Evolutionary conservation across 306 rosid species (phyloP), one percentile per base, ranked within the genome.

Genomic region (Pyrus bretschneideri): DNA sequence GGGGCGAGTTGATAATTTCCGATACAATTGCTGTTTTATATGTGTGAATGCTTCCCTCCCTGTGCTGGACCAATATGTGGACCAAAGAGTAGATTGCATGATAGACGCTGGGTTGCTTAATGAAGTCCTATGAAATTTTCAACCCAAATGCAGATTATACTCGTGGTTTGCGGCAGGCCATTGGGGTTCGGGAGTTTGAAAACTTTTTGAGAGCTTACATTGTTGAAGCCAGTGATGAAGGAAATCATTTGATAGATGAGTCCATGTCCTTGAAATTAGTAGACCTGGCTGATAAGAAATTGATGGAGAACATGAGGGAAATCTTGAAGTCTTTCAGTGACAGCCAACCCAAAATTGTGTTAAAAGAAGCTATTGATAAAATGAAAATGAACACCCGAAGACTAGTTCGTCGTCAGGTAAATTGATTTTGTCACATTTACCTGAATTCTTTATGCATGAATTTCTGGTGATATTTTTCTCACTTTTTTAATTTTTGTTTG

Each of bases 141-240:
- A 83, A 78, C 74, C 80, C 30, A 30, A 84, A 84, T 80, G 89
- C 95, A 14, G 90, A 85, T 78, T 94, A 94, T 81, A 89, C 89
- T 82, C 88, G 89, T 78, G 98, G 98, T 67, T 77, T 94, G 85
- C 70, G 82, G 51, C 97, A 91, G 76, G 96, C 97, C 70, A 91
- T 94, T 73, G 97, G 97, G 58, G 96, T 94, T 71, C 90, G 93
- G 62, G 98, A 94, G 78, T 91, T 91, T 76, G 93, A 91, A 79
- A 65, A 44, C 78, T 87, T 91, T 83, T 83, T 90, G 44, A 76
- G 76, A 75, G 80, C 63, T 38, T 67, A 79, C 74, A 57, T 72
- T 62, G 29, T 61, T 3, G 75, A 79, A 72, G 85, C 75, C 33
- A 78, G 61, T 67, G 51, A 55, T 22, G 67, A 49, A 65, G 83